A percentile compares a stretch with the other conserved stretches of the same genome.
phyloP scores from a whole-genome alignment of 2,329 filamentous ascomycete species.

The Talaromyces sp. region DNA sequence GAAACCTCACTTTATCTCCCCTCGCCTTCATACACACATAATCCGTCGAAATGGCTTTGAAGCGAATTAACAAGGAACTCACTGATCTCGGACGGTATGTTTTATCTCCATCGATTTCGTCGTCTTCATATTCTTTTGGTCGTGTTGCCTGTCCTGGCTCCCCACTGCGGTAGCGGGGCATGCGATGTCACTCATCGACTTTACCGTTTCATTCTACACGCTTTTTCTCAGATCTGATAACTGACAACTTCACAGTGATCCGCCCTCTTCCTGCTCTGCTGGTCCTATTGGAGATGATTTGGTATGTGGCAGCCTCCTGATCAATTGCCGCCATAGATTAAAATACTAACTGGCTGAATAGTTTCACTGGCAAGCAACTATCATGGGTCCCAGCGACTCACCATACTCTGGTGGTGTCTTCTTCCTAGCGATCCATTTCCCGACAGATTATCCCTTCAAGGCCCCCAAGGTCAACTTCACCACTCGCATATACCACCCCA shows the following conservation, averaged over 20 bases:
- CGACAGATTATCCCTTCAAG: slow-evolving; percentile 99
- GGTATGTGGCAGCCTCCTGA: slow-evolving; percentile 61
- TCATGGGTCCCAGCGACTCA: slow-evolving; percentile 98
- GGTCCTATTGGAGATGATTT: slow-evolving; percentile 95
- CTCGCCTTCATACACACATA: slow-evolving; percentile 15
- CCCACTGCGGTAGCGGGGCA: slow-evolving; percentile 22
- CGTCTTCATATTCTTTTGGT: slow-evolving; percentile 3
- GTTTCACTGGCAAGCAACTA: slow-evolving; percentile 99
- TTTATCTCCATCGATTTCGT: slow-evolving; percentile 9
- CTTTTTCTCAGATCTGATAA: not conserved
- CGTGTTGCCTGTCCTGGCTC: slow-evolving; percentile 16
- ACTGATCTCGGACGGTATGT: slow-evolving; percentile 49
- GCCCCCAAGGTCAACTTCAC: slow-evolving; percentile 99
- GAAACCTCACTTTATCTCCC: not conserved
- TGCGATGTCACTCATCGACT: not conserved
- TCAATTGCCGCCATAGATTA: slow-evolving; percentile 10
- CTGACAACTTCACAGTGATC: slow-evolving; percentile 61
- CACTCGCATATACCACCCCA: slow-evolving; percentile 98
- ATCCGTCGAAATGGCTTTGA: slow-evolving; percentile 43
- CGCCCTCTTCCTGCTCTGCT: slow-evolving; percentile 96
- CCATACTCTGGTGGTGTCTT: slow-evolving; percentile 98
- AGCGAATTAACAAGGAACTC: slow-evolving; percentile 52
- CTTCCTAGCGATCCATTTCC: slow-evolving; percentile 98
- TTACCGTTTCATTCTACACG: not conserved
- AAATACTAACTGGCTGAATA: slow-evolving; percentile 34